Percentiles rank a stretch among this genome's conserved stretches.
Evolutionary conservation across 2,329 filamentous ascomycete genomes (phyloP).

Genomic region (Claviceps sorghi): DNA sequence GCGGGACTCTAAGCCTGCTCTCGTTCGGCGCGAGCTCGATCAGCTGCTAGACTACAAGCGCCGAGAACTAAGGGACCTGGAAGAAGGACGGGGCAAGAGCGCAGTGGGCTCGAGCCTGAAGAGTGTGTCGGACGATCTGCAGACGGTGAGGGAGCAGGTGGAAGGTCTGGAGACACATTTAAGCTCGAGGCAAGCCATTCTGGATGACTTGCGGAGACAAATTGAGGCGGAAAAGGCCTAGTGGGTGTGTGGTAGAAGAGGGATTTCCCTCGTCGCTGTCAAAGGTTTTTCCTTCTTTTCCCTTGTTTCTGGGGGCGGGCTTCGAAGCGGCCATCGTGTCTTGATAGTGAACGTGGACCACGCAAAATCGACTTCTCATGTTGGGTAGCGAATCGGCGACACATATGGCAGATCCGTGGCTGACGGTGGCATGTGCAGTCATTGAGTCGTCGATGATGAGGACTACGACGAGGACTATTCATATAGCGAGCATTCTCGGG

Average conservation of each 20-base stretch:
- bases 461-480: too few relatives aligned
- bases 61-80: conserved; percentile 58
- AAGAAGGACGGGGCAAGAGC: conserved; percentile 54
- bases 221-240: conserved; percentile 67
- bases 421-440: not conserved
- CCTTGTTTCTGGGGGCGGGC: not conserved
- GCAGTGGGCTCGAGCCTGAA: conserved; percentile 60
- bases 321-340: not conserved
- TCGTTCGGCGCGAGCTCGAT: conserved; percentile 89
- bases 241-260: not conserved
- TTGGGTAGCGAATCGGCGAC: not conserved
- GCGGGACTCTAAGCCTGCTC: conserved; percentile 67
- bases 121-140: conserved; percentile 69
- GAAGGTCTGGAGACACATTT: conserved; percentile 79
- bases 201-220: conserved; percentile 65
- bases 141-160: conserved; percentile 85
- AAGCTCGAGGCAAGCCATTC: conserved; percentile 55
- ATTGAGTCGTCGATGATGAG: not conserved
- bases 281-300: not conserved
- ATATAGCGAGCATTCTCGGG: too few relatives aligned
- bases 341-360: not conserved
- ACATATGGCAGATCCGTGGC: not conserved
- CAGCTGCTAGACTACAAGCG: conserved; percentile 92
- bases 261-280: too few relatives aligned
- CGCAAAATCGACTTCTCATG: not conserved